Evolutionary conservation across 2,329 filamentous ascomycete genomes (phyloP).

Genomic region (Colletotrichum horii): DNA sequence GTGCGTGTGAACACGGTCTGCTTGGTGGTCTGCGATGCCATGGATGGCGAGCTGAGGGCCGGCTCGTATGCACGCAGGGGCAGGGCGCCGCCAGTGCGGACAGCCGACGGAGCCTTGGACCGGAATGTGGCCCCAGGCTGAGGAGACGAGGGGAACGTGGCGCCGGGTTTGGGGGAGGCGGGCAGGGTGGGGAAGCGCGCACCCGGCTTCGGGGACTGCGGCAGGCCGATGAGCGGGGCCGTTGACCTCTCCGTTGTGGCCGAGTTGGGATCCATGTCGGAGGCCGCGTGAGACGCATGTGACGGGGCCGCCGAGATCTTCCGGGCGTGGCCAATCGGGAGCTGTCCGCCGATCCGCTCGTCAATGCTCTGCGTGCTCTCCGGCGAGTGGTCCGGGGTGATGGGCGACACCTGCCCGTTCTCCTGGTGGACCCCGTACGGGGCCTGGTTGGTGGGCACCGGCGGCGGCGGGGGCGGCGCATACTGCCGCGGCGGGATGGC

Average conservation of each 20-base stretch:
- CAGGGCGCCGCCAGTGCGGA: slow-evolving; percentile 61
- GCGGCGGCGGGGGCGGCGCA: slow-evolving; percentile 61
- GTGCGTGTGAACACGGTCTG: slow-evolving; percentile 69
- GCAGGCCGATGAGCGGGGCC: slow-evolving; percentile 56
- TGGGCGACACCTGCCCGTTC: slow-evolving; percentile 43
- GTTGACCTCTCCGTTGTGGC: slow-evolving; percentile 58
- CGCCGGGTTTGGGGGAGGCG: slow-evolving; percentile 55
- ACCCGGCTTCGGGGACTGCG: slow-evolving; percentile 46
- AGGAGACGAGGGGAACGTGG: slow-evolving; percentile 55
- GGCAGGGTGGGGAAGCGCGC: slow-evolving; percentile 44
- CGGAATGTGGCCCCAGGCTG: slow-evolving; percentile 55
- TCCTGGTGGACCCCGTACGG: slow-evolving; percentile 37
- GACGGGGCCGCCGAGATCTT: slow-evolving; percentile 37
- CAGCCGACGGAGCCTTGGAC: slow-evolving; percentile 56
- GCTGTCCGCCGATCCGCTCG: slow-evolving; percentile 54
- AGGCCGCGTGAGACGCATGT: slow-evolving; percentile 20
- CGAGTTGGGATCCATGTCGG: slow-evolving; percentile 55
- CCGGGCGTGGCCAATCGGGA: slow-evolving; percentile 38
- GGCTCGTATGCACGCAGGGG: slow-evolving; percentile 68
- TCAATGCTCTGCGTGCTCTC: slow-evolving; percentile 59
- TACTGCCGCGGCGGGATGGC: slow-evolving; percentile 64
- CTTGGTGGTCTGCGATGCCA: slow-evolving; percentile 56
- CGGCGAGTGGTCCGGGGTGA: slow-evolving; percentile 53
- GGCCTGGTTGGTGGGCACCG: slow-evolving; percentile 54
- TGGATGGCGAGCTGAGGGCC: slow-evolving; percentile 55